These are phyloP conservation scores for Yamadazyma dendronema DNA, from an alignment of 1,139 yeast species.

Conservation along the genomic window DNA sequence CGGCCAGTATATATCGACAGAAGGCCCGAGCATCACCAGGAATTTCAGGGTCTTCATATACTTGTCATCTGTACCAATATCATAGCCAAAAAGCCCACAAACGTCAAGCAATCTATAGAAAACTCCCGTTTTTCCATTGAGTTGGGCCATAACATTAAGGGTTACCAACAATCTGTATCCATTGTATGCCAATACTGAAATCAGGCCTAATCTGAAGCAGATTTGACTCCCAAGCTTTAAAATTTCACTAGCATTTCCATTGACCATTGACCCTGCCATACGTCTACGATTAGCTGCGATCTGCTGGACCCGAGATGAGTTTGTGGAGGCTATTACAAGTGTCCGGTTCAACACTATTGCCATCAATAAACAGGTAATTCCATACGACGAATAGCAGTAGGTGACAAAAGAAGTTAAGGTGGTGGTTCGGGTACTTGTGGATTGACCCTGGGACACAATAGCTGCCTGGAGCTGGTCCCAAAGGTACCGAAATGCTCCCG, in stretches of 20 bases:
- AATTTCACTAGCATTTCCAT: slow-evolving; percentile 18
- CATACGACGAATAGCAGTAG: slow-evolving; percentile 38
- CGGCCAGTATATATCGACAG: slow-evolving; percentile 61
- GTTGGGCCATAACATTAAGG: slow-evolving; percentile 25
- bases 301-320: slow-evolving; percentile 29
- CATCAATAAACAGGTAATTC: slow-evolving; percentile 53
- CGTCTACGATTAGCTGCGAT: slow-evolving; percentile 17
- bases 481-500: background rate
- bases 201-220: slow-evolving; percentile 35
- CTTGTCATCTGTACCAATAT: slow-evolving; percentile 24
- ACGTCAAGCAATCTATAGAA: slow-evolving; percentile 17
- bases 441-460: slow-evolving; percentile 23
- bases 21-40: slow-evolving; percentile 47
- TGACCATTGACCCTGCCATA: slow-evolving; percentile 6
- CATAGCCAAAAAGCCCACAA: slow-evolving; percentile 34
- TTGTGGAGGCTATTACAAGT: slow-evolving; percentile 61
- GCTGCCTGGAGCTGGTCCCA: slow-evolving; percentile 18
- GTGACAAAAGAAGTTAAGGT: slow-evolving; percentile 22
- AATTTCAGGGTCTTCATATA: slow-evolving; percentile 36
- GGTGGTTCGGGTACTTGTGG: slow-evolving; percentile 13
- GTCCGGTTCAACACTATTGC: slow-evolving; percentile 67
- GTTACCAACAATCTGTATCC: slow-evolving; percentile 37
- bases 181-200: slow-evolving; percentile 32
- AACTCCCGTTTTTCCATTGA: slow-evolving; percentile 17
- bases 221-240: slow-evolving; percentile 23